Evolutionary conservation across 257 asterid genomes (phyloP).

Genomic region (Sherardia arvensis): DNA sequence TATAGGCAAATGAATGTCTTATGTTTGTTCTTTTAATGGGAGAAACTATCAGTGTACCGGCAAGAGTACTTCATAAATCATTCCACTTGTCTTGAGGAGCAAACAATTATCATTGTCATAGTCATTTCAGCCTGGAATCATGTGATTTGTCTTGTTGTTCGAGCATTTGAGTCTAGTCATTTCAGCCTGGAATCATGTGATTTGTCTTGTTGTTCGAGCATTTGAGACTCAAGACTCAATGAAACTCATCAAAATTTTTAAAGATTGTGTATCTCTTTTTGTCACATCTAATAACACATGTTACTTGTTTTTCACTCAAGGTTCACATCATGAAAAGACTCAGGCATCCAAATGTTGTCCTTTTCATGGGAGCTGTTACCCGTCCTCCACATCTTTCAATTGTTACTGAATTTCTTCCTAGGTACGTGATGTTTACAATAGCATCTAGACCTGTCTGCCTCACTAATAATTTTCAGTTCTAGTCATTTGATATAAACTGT

Average conservation of each 20-base stretch:
- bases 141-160: background rate
- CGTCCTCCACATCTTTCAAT: constrained; percentile 96
- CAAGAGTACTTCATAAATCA: no score
- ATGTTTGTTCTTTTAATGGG: background rate
- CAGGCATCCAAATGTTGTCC: constrained; percentile 92
- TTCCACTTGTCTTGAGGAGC: background rate
- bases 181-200: background rate
- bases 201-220: background rate
- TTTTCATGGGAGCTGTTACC: constrained; percentile 96
- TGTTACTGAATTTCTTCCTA: constrained; percentile 87
- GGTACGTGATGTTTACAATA: constrained; percentile 40
- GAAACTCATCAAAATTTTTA: background rate
- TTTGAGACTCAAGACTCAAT: background rate
- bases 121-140: background rate
- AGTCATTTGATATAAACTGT: background rate
- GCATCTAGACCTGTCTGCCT: background rate
- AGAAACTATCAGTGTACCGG: background rate
- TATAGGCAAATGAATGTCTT: background rate
- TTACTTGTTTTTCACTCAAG: constrained; percentile 36
- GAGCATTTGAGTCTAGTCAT: background rate
- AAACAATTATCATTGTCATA: background rate
- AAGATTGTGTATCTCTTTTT: background rate
- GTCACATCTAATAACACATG: constrained; percentile 5
- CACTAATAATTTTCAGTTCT: background rate
- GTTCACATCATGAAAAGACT: constrained; percentile 76